phyloP scores from a whole-genome alignment of 176 grass and related monocot species.

The Oryza officinalis region DNA sequence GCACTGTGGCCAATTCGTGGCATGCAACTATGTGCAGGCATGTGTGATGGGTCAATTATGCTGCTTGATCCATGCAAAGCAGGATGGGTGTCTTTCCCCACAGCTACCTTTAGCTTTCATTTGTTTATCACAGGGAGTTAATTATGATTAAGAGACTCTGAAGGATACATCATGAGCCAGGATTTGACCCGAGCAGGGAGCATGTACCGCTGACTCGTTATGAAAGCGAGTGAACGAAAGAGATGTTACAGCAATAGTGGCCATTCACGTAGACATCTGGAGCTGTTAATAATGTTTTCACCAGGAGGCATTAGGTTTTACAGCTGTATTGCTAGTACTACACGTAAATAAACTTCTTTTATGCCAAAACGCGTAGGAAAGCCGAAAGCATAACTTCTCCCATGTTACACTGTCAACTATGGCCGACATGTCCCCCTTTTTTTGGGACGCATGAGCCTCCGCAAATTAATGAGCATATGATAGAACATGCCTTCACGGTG shows the following conservation, averaged over 20 bases:
- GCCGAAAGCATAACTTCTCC: not conserved
- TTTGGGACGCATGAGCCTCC: not conserved
- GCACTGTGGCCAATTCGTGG: constrained; percentile 19
- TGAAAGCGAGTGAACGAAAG: constrained; percentile 17
- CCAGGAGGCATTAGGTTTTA: not conserved
- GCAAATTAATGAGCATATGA: not conserved
- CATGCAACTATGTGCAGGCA: not conserved
- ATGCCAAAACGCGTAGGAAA: not conserved
- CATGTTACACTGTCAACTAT: not conserved
- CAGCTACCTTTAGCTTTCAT: not conserved
- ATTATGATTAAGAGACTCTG: not conserved
- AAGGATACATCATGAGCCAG: not conserved
- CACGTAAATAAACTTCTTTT: not conserved
- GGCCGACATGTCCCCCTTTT: not conserved
- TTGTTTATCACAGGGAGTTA: not conserved
- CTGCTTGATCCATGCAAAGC: not conserved
- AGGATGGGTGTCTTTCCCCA: not conserved
- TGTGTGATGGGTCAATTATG: constrained; percentile 4
- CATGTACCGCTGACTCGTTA: not conserved
- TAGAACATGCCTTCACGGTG: not conserved
- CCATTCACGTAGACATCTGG: constrained; percentile 14
- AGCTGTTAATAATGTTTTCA: constrained; percentile 6
- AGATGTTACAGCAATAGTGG: constrained; percentile 10
- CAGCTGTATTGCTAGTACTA: not conserved
- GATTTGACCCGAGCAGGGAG: constrained; percentile 25